Evolutionary conservation across 495 filamentous ascomycete species (phyloP), one percentile per base, ranked within the genome.

Genomic region (Penicillium riverlandense): DNA sequence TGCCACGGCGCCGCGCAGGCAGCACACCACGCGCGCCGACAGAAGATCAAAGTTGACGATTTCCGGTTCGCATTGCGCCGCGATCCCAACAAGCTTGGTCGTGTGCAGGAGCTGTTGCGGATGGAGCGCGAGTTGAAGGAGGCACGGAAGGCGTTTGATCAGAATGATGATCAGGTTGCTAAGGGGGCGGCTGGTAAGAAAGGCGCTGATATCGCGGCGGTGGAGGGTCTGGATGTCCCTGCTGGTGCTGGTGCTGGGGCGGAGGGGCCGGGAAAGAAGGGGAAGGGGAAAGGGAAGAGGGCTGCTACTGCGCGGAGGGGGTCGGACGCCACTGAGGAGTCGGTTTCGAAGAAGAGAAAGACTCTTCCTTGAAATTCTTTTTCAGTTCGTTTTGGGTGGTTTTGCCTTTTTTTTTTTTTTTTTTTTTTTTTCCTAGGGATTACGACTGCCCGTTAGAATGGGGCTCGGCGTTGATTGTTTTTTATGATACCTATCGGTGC

Each of bases 21-120:
- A 50, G 92, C 92, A 1, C 80, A 83, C 54, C 82, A 92, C 62
- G 79, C 84, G 2, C 82, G 88, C 4, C 82, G 92, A 7, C 85
- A 91, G 55, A 98, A 98, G 67, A 86, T 96, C 68, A 98, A 98
- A 58, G 85, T 95, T 44, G 92, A 98, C 50, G 92, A 98, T 62
- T 95, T 97, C 72, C 86, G 90, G 57, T 97, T 92, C 57, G 86
- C 86, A 29, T 78, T 96, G 41, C 80, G 94, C 29, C 78, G 83
- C 30, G 92, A 96, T 55, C 81, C 86, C 15, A 70, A 77, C 52
- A 90, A 92, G 61, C 76, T 96, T 37, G 92, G 92, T 15, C 83
- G 92, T 66, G 86, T 96, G 44, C 80, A 88, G 69, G 89, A 95
- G 62, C 72, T 94, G 50, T 66, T 96, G 41, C 79, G 80, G 50